A percentile compares a stretch with the other conserved stretches of the same genome.
Conservation (phyloP, 495 filamentous ascomycete genomes). For the Neurospora terricola region DNA sequence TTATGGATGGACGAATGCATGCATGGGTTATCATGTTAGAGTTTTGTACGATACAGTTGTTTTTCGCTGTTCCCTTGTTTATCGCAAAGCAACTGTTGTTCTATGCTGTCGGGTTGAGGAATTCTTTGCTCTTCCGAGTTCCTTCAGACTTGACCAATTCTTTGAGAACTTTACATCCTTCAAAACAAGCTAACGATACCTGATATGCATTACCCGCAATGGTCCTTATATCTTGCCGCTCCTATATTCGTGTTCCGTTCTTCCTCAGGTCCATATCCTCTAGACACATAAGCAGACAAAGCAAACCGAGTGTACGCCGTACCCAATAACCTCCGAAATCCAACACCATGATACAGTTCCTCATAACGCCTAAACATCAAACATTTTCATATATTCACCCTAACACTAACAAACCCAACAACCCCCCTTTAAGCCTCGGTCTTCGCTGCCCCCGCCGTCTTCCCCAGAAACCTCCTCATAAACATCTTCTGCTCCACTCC, state of each 20-base stretch:
- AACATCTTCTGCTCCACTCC: slow-evolving; percentile 25
- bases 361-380: no score
- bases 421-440: no score
- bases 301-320: no score
- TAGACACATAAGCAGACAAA: no score
- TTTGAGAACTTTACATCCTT: not conserved
- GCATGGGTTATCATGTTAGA: not conserved
- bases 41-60: not conserved
- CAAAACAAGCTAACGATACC: not conserved
- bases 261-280: no score
- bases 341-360: no score
- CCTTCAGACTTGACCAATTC: not conserved
- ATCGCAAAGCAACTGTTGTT: not conserved
- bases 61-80: not conserved
- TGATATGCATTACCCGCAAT: not conserved
- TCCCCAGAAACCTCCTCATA: slow-evolving; percentile 36
- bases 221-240: not conserved
- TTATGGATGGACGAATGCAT: not conserved
- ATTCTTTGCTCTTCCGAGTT: not conserved
- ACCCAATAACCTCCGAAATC: no score
- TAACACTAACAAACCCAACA: no score
- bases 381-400: no score
- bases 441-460: no score
- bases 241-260: not conserved
- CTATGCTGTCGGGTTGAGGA: not conserved